Base-by-base conservation (phyloP, 75 land plant species). In the Adiantum capillusveneris region DNA sequence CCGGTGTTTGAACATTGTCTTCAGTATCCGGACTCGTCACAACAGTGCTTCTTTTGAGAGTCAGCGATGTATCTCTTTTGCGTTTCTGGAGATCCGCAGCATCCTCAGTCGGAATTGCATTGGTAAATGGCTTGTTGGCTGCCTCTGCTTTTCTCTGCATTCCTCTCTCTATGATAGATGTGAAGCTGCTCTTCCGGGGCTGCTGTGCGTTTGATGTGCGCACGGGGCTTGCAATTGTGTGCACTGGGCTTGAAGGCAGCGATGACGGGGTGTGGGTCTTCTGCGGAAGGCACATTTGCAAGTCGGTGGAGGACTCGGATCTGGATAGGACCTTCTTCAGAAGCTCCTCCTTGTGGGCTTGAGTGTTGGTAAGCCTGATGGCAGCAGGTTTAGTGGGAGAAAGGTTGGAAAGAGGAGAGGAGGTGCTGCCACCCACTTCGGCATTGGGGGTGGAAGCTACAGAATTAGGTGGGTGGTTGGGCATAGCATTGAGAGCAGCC, bases 341-440 rank as follows among this genome's bases (percentile, higher is more conserved):
- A 2, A 53, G 55, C 55, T 53, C 55, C 28, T 53, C 29, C 55
- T 53, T 53, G 55, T 53, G 55, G 7, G 18, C 55, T 24, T 25
- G 28, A 2, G 55, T 19, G 55, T 53, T 26, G 28, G 29, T 1
- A 24, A 53, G 55, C 55, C 14, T 53, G 55, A 53, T 53, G 28
- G 24, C 28, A 24, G 55, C 6, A 12, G 20, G 51, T 14, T n/a
- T 46, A 17, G 12, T 2, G 49, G 21, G 49, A 14, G 12, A 5
- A 3, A 20, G 49, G n/a, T 17, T 2, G 28, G 55, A 18, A 26
- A 24, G 29, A 14, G 3, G 6, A 3, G 55, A 27, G 55, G 24
- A 26, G 28, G 24, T 2, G 28, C 25, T 1, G 55, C 25, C 6
- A 27, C 6, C 28, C 6, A 14, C 28, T 7, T 22, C 6, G 28